Percentiles rank a stretch among this genome's conserved stretches.
These are phyloP conservation scores for Tylopilus vinaceipallidus DNA, from an alignment of 768 basidiomycete genomes.

Conservation along the genomic window DNA sequence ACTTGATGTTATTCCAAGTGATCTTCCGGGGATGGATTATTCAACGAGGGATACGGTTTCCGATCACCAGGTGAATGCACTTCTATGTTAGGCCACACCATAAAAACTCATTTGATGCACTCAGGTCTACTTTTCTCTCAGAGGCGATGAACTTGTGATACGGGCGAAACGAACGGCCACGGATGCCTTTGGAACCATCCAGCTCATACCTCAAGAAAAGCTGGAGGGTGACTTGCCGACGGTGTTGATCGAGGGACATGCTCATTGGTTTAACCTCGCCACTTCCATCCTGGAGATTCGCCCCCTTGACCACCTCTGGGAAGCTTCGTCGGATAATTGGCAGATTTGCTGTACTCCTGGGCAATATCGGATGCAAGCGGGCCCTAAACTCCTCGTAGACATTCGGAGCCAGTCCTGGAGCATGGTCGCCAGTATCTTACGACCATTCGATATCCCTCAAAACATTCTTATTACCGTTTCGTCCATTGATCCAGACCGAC, in stretches of 20 bases:
- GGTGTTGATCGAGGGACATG: slow-evolving; percentile 13
- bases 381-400: slow-evolving; percentile 17
- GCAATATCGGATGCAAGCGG: background rate
- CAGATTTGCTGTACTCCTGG: slow-evolving; percentile 7
- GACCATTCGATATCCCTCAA: slow-evolving; percentile 7
- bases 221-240: slow-evolving; percentile 24
- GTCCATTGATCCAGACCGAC: background rate
- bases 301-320: slow-evolving; percentile 19
- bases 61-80: slow-evolving; percentile 16
- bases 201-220: slow-evolving; percentile 22
- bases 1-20: slow-evolving; percentile 23
- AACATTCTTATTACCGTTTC: slow-evolving; percentile 19
- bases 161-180: background rate
- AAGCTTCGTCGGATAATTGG: slow-evolving; percentile 21
- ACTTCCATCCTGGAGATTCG: slow-evolving; percentile 24
- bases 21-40: slow-evolving; percentile 27
- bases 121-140: slow-evolving; percentile 27
- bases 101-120: background rate
- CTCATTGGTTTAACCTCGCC: slow-evolving; percentile 29
- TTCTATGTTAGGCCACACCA: background rate
- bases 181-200: slow-evolving; percentile 1
- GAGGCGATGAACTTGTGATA: slow-evolving; percentile 18
- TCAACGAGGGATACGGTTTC: slow-evolving; percentile 16
- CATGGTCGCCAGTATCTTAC: slow-evolving; percentile 18
- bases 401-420: slow-evolving; percentile 22